phyloP scores from a whole-genome alignment of 208 protist genomes.

The Kentomonas sorsogonicus region DNA sequence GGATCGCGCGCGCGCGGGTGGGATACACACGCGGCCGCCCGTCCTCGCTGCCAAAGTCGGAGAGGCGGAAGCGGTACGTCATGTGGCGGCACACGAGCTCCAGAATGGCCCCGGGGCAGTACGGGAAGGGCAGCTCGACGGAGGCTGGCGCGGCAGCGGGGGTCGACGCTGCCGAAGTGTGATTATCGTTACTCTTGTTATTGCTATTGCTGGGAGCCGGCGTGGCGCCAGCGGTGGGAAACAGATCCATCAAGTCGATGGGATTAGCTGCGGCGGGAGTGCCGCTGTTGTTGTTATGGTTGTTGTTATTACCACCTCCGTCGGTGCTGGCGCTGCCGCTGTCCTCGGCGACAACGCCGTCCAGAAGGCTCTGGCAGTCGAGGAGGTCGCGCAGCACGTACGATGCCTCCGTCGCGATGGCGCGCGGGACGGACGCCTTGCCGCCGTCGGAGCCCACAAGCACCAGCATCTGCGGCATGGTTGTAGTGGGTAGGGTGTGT shows the following conservation, averaged over 20 bases:
- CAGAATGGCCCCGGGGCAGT: constrained; percentile 57
- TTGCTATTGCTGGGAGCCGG: background rate
- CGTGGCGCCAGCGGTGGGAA: background rate
- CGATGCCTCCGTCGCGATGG: constrained; percentile 70
- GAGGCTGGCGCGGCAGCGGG: constrained; percentile 8
- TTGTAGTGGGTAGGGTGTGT: background rate
- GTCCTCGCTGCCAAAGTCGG: constrained; percentile 30
- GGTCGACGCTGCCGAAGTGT: no score
- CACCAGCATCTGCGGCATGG: constrained; percentile 37
- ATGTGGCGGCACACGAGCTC: constrained; percentile 72
- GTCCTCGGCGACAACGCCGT: constrained; percentile 1
- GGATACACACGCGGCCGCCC: constrained; percentile 33
- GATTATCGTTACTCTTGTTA: no score
- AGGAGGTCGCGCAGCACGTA: constrained; percentile 72
- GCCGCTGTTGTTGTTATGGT: no score
- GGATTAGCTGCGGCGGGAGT: no score
- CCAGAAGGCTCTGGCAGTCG: constrained; percentile 40
- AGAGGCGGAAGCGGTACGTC: constrained; percentile 57
- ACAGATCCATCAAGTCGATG: constrained; percentile 13
- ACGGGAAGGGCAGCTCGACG: constrained; percentile 68
- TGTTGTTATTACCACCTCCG: no score
- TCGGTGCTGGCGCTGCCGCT: background rate
- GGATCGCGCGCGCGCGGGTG: constrained; percentile 48
- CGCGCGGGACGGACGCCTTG: constrained; percentile 43
- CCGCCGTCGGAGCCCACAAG: constrained; percentile 65